These are phyloP conservation scores for Boletus tomentosulus DNA, from an alignment of 768 basidiomycete genomes.

Conservation along the genomic window DNA sequence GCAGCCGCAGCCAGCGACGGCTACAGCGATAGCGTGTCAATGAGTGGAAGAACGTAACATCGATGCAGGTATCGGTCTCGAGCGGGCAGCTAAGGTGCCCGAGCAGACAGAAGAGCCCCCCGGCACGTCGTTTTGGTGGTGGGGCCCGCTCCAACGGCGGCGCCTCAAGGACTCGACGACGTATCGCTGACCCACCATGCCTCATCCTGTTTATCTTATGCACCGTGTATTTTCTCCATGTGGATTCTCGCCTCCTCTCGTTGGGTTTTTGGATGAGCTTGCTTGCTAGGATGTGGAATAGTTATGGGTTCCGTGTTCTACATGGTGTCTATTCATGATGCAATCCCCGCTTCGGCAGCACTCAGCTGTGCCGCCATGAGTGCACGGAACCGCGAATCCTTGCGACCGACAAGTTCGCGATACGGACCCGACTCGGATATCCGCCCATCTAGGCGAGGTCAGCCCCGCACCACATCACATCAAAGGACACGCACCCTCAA, in stretches of 20 bases:
- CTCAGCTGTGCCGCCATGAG: slow-evolving; percentile 89
- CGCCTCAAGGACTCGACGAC: slow-evolving; percentile 25
- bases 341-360: slow-evolving; percentile 34
- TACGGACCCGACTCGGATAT: slow-evolving; percentile 84
- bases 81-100: background rate
- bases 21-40: background rate
- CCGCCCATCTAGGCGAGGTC: slow-evolving; percentile 49
- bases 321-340: slow-evolving; percentile 4
- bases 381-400: slow-evolving; percentile 74
- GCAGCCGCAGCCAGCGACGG: too few relatives aligned
- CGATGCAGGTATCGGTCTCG: background rate
- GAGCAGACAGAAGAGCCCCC: slow-evolving; percentile 2
- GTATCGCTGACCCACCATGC: slow-evolving; percentile 39
- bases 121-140: slow-evolving; percentile 64
- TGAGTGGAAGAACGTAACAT: slow-evolving; percentile 15
- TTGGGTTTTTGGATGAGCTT: slow-evolving; percentile 5
- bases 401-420: slow-evolving; percentile 64
- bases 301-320: background rate
- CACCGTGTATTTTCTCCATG: background rate
- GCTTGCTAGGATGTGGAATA: background rate
- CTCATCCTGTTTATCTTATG: background rate
- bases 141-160: slow-evolving; percentile 74
- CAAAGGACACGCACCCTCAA: slow-evolving; percentile 58
- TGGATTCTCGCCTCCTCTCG: background rate
- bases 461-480: background rate